A percentile compares a stretch with the other conserved stretches of the same genome.
These are phyloP conservation scores for Phyllosticta citriasiana DNA, from an alignment of 2,329 filamentous ascomycete genomes.

Conservation along the genomic window DNA sequence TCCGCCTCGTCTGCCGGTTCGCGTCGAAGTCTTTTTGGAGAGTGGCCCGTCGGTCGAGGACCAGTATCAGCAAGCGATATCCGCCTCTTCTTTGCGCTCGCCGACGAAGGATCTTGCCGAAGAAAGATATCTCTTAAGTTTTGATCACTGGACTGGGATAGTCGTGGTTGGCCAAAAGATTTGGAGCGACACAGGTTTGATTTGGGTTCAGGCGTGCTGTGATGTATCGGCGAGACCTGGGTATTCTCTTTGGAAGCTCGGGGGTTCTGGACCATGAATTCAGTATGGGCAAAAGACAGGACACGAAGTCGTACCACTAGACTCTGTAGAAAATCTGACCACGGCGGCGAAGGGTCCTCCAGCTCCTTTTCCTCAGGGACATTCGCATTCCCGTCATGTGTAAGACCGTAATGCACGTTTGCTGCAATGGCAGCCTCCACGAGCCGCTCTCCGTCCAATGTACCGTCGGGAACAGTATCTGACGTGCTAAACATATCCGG, in stretches of 20 bases:
- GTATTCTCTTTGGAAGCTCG: background rate
- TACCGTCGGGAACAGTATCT: conserved; percentile 33
- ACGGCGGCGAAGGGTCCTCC: conserved; percentile 24
- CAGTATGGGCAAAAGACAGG: too few relatives aligned
- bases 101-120: background rate
- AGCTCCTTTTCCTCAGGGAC: conserved; percentile 10
- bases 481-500: conserved; percentile 32
- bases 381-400: conserved; percentile 4
- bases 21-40: background rate
- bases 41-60: background rate
- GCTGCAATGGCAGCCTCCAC: conserved; percentile 24
- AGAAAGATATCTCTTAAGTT: background rate
- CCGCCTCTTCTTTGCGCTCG: background rate
- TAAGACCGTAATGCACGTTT: conserved; percentile 6
- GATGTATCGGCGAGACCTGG: background rate
- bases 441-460: conserved; percentile 31
- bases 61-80: background rate
- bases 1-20: background rate
- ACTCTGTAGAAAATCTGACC: conserved; percentile 22
- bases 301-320: background rate
- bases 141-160: background rate
- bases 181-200: background rate
- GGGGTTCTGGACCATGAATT: too few relatives aligned
- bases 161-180: background rate
- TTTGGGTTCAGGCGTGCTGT: background rate